Evolutionary conservation across 192 early-diverging fungal species (phyloP).

Genomic region (Allomyces javanicus): DNA sequence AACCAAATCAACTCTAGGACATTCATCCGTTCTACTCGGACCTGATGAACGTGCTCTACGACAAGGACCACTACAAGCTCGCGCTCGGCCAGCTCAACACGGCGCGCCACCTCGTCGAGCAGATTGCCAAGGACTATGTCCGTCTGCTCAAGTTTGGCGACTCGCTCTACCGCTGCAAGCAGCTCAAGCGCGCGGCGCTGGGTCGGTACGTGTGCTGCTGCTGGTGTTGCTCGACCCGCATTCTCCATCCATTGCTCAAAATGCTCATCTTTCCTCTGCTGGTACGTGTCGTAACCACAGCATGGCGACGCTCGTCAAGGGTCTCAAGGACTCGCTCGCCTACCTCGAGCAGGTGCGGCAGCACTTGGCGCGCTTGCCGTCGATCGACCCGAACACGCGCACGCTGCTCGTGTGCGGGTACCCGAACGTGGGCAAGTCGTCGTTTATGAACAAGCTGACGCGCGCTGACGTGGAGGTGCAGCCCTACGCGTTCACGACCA

Average conservation of each 20-base stretch:
- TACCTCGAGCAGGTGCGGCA: conserved; percentile 98
- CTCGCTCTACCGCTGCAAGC: conserved; percentile 97
- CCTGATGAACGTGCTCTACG: conserved; percentile 99
- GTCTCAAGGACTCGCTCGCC: conserved; percentile 89
- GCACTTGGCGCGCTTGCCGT: conserved; percentile 93
- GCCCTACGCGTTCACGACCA: conserved; percentile 99
- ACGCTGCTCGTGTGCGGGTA: conserved; percentile 97
- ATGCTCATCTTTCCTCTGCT: too few species aligned
- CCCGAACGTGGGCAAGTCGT: conserved; percentile 99
- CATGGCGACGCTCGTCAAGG: conserved; percentile 99
- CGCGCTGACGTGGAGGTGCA: conserved; percentile 98
- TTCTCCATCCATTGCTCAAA: background rate
- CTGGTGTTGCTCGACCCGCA: background rate
- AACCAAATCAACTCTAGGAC: conserved; percentile 29
- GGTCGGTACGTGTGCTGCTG: conserved; percentile 33
- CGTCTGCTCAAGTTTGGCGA: conserved; percentile 97
- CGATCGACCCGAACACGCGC: conserved; percentile 98
- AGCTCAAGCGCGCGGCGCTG: conserved; percentile 91
- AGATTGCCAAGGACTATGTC: conserved; percentile 94
- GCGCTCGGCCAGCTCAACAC: conserved; percentile 97
- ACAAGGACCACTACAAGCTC: conserved; percentile 99
- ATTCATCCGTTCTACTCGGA: conserved; percentile 99
- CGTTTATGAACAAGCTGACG: conserved; percentile 97
- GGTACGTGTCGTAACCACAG: conserved; percentile 15
- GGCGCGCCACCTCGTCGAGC: conserved; percentile 86